Percentiles rank a stretch among this genome's conserved stretches.
These are phyloP conservation scores for Penicillium cataractarum DNA, from an alignment of 495 filamentous ascomycete species.

Conservation along the genomic window DNA sequence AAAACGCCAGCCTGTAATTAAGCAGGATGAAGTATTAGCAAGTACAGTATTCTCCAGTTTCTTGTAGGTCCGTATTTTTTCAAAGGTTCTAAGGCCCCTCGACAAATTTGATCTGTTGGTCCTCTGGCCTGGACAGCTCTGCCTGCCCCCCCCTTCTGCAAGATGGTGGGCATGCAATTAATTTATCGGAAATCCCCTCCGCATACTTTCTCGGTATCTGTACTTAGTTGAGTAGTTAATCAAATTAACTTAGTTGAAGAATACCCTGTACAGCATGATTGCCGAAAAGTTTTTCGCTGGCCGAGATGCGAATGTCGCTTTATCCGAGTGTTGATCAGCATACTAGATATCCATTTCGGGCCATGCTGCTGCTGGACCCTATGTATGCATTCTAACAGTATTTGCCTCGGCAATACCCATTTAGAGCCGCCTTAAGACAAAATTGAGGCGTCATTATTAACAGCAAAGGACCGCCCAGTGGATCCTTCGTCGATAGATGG, in stretches of 20 bases:
- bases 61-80: neutral
- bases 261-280: too few relatives aligned
- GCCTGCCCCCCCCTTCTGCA: neutral
- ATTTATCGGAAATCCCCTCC: neutral
- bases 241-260: too few relatives aligned
- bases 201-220: neutral
- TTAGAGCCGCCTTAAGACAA: neutral
- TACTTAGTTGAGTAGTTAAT: neutral
- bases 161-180: neutral
- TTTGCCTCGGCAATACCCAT: neutral
- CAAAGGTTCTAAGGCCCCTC: neutral
- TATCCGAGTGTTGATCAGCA: neutral
- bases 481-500: neutral
- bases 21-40: neutral
- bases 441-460: neutral
- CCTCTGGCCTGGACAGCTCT: neutral
- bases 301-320: neutral
- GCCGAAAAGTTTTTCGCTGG: neutral
- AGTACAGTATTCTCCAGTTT: neutral
- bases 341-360: neutral
- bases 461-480: neutral
- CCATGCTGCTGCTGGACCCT: neutral
- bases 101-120: slow-evolving; percentile 1
- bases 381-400: neutral
- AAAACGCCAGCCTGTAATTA: neutral